Percentiles rank a stretch among this genome's conserved stretches.
Evolutionary conservation across 768 basidiomycete species (phyloP).

Genomic region (Pulveroboletus sp.): DNA sequence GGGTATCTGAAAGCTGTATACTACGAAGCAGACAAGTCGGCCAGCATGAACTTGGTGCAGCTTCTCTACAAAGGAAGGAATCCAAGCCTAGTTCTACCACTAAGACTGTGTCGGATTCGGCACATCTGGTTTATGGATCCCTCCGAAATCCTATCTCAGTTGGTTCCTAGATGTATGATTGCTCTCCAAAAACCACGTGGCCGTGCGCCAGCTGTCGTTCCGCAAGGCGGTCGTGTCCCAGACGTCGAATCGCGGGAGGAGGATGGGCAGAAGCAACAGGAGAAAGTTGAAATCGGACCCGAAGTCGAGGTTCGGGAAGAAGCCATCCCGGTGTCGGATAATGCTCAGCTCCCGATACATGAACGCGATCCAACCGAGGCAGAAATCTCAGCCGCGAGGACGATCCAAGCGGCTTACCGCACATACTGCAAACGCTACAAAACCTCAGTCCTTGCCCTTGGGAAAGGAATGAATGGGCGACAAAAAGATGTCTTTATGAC

Average conservation of each 20-base stretch:
- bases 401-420: constrained; percentile 22
- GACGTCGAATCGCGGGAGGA: neutral
- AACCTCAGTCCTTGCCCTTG: constrained; percentile 5
- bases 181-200: constrained; percentile 13
- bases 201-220: constrained; percentile 18
- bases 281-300: neutral
- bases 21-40: constrained; percentile 4
- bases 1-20: constrained; percentile 16
- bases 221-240: constrained; percentile 3
- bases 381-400: constrained; percentile 25
- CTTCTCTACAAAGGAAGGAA: constrained; percentile 18
- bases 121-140: constrained; percentile 30
- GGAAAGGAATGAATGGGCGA: constrained; percentile 18
- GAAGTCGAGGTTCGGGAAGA: constrained; percentile 12
- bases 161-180: constrained; percentile 16
- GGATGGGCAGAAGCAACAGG: constrained; percentile 2
- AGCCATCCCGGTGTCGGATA: constrained; percentile 3
- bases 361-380: constrained; percentile 22
- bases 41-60: constrained; percentile 21
- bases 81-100: neutral
- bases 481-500: constrained; percentile 23
- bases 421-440: constrained; percentile 1
- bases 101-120: constrained; percentile 20
- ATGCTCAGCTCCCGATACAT: constrained; percentile 14
- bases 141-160: constrained; percentile 29